Percentiles rank a stretch among this genome's conserved stretches.
These are phyloP conservation scores for Exophiala aquamarina DNA, from an alignment of 2,329 filamentous ascomycete species.

Conservation along the genomic window DNA sequence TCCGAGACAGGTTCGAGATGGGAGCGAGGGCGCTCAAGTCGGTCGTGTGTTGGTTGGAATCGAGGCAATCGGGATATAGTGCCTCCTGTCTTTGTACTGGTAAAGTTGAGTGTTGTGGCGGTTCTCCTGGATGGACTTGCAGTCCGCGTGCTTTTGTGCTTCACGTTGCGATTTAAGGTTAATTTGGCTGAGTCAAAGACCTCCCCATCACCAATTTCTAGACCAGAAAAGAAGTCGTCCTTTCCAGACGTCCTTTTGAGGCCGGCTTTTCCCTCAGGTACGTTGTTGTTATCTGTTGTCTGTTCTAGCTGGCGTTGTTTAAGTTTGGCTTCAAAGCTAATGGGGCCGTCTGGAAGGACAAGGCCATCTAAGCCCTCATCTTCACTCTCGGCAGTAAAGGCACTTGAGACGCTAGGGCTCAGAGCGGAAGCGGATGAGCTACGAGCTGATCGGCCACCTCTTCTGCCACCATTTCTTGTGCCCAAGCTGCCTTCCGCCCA, in stretches of 20 bases:
- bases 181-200: constrained; percentile 78
- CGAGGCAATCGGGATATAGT: constrained; percentile 73
- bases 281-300: constrained; percentile 36
- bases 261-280: constrained; percentile 35
- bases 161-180: constrained; percentile 87
- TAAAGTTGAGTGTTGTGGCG: constrained; percentile 86
- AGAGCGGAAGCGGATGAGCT: constrained; percentile 86
- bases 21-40: constrained; percentile 69
- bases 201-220: constrained; percentile 83
- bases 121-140: constrained; percentile 63
- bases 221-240: constrained; percentile 81
- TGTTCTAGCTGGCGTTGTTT: constrained; percentile 64
- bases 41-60: constrained; percentile 52
- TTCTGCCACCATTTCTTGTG: constrained; percentile 84
- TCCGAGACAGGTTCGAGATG: constrained; percentile 92
- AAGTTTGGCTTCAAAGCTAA: constrained; percentile 79
- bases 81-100: constrained; percentile 65
- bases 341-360: constrained; percentile 75
- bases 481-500: constrained; percentile 93
- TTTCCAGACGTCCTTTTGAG: constrained; percentile 33
- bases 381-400: constrained; percentile 87
- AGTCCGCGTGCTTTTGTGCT: constrained; percentile 71
- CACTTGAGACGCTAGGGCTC: constrained; percentile 90
- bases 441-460: constrained; percentile 74
- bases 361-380: constrained; percentile 92